Evolutionary conservation across 768 basidiomycete species (phyloP).

Genomic region (Strobilomyces dryophilus): DNA sequence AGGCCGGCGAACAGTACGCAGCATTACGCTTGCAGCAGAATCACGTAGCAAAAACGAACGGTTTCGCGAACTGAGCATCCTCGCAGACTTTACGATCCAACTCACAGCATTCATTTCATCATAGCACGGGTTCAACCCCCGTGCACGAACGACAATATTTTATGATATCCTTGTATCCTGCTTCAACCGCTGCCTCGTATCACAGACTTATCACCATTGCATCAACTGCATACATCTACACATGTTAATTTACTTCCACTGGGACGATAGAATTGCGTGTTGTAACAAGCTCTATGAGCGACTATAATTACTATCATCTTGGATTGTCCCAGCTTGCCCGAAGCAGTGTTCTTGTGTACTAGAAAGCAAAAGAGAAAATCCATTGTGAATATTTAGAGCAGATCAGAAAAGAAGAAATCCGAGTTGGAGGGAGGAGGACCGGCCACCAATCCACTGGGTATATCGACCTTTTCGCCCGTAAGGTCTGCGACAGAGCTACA

Average conservation of each 20-base stretch:
- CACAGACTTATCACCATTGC: conserved; percentile 34
- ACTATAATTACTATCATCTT: conserved; percentile 21
- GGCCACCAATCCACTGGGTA: conserved; percentile 74
- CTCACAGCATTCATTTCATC: conserved; percentile 31
- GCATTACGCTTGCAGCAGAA: conserved; percentile 33
- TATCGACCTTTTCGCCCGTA: conserved; percentile 85
- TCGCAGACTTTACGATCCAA: conserved; percentile 22
- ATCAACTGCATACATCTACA: conserved; percentile 53
- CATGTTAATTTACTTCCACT: conserved; percentile 14
- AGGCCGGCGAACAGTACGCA: conserved; percentile 62
- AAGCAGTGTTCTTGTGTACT: conserved; percentile 1
- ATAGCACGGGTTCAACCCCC: conserved; percentile 85
- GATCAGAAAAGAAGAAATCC: conserved; percentile 84
- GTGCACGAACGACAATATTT: conserved; percentile 38
- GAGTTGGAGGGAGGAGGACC: conserved; percentile 75
- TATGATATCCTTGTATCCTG: conserved; percentile 7
- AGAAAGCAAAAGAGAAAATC: not conserved
- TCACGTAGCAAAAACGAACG: conserved; percentile 36
- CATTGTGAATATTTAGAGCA: conserved; percentile 26
- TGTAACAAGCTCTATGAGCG: conserved; percentile 20
- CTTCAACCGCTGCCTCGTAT: conserved; percentile 30
- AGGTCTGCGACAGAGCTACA: conserved; percentile 53
- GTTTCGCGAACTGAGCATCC: conserved; percentile 24
- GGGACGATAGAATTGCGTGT: conserved; percentile 14
- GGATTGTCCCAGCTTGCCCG: not conserved